Base-by-base conservation (phyloP, 441 rosid genomes). In the Iberis amara region DNA sequence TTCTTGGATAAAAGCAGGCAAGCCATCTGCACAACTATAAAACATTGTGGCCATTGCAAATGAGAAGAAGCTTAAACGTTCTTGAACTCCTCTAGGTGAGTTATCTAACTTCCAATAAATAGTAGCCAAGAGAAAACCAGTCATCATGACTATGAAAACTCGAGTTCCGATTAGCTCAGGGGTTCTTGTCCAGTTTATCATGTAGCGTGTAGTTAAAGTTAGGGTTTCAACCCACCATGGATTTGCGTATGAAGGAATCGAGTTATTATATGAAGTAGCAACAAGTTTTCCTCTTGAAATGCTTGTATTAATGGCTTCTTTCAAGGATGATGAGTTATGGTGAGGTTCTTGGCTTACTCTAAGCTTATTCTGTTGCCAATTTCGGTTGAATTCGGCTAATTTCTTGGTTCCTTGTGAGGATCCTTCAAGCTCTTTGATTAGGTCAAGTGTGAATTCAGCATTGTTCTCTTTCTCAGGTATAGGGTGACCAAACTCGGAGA, bases 341-440 rank as follows among this genome's bases (percentile, higher is more conserved):
- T 59, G 39, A 14, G 39, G 18, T n/a, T 47, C 39, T 59, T 47
- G 63, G 40, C 12, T 38, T 38, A 0, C 44, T 45, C 39, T 59
- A 38, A 59, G 40, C 32, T 59, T 59, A 6, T 47, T 48, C 3
- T 15, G 21, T 30, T 47, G 63, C 63, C 63, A 59, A n/a, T 6
- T 30, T 31, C 11, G 32, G 24, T 59, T 47, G 61, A 87, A 84
- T 69, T 80, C 88, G 3, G 80, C 96, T 32, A 87, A 53, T n/a
- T 75, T 72, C 45, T 62, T 74, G 3, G 81, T 77, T 48, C 89
- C 87, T 3, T 70, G 39, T 0, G 72, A 75, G 4, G 96, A 77
- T 52, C 78, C 87, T 21, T 86, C 89, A 36, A 83, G 84, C 60
- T 83, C 92, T 56, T 78, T 83, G 65, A 86, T 86, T 39, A 86